Evolutionary conservation across 768 basidiomycete genomes (phyloP), one percentile per base, ranked within the genome.

Genomic region (Peribolospora baueri): DNA sequence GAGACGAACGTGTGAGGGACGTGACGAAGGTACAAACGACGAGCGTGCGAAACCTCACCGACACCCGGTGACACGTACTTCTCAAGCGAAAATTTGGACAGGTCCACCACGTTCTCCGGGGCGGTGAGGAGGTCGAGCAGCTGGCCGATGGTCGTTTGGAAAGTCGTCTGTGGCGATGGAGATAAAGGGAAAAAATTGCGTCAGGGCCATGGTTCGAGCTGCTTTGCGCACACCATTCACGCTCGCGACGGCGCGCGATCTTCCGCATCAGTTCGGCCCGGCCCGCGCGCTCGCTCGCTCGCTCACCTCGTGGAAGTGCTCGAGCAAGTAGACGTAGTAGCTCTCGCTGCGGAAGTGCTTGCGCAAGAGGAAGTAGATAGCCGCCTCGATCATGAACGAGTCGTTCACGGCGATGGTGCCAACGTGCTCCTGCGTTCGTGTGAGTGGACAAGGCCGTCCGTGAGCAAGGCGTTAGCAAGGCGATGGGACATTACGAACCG

Each of bases 61-160:
- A 25, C 25, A 25, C 25, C 25, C 25, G 25, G 25, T 25, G 39
- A 45, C 3, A 67, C 74, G 48, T 57, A 81, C 84, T 82, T 84
- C 56, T 82, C 72, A 14, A 91, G 73, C 4, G 84, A 86, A 70
- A 97, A 98, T 62, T 82, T 82, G 68, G 65, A 71, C 51, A 97
- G 72, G 65, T 98, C 87, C 52, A 97, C 82, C 13, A 71, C 66
- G 62, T 87, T 80, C 65, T 97, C 91, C 0, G 88, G 84, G 0
- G 91, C 91, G 6, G 88, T 95, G 69, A 95, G 82, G 51, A 98
- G 71, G 68, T 97, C 91, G 58, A 97, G 80, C 53, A 98, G 73
- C 68, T 97, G 91, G 2, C 93, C 93, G 68, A 93, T 79, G 70
- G 93, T 90, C 1, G 93, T 98, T 67, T 86, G 80, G 70, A 83